Percentiles rank a stretch among this genome's conserved stretches.
These are phyloP conservation scores for Fusarium sp. DNA, from an alignment of 2,329 filamentous ascomycete genomes.

Conservation along the genomic window DNA sequence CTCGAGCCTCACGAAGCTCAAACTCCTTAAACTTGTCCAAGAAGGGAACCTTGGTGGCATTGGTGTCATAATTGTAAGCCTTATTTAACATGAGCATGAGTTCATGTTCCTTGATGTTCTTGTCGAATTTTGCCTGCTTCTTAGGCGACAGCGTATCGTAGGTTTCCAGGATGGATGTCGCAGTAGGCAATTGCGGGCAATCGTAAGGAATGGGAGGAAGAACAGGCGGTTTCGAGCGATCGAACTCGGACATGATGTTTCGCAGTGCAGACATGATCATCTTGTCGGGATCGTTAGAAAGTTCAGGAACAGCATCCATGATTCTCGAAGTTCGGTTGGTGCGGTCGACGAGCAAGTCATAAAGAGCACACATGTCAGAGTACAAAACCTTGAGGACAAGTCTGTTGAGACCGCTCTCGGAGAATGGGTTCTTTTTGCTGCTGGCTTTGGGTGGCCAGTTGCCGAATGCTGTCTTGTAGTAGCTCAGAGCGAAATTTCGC, in stretches of 20 bases:
- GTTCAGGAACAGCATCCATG: conserved; percentile 72
- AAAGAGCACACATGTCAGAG: conserved; percentile 85
- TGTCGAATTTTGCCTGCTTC: conserved; percentile 78
- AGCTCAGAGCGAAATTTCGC: conserved; percentile 76
- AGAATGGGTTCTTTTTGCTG: conserved; percentile 91
- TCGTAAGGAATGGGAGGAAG: conserved; percentile 93
- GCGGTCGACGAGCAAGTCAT: conserved; percentile 89
- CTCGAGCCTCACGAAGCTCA: conserved; percentile 74
- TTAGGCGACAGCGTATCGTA: conserved; percentile 75
- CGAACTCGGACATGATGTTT: conserved; percentile 86
- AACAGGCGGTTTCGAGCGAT: conserved; percentile 88
- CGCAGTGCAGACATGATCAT: conserved; percentile 77
- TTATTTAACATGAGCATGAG: conserved; percentile 80
- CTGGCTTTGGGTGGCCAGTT: conserved; percentile 92
- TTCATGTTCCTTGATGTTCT: conserved; percentile 82
- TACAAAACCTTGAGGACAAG: conserved; percentile 85
- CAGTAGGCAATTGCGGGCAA: conserved; percentile 78
- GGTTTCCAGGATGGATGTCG: conserved; percentile 73
- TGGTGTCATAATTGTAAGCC: conserved; percentile 82
- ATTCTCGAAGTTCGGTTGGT: conserved; percentile 81
- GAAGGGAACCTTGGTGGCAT: conserved; percentile 69
- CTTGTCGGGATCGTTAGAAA: conserved; percentile 68
- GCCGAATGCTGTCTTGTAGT: conserved; percentile 70
- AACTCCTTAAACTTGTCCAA: conserved; percentile 77
- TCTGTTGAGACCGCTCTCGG: conserved; percentile 87